phyloP scores from a whole-genome alignment of 805 yeast genomes.

The Candida railenensis region DNA sequence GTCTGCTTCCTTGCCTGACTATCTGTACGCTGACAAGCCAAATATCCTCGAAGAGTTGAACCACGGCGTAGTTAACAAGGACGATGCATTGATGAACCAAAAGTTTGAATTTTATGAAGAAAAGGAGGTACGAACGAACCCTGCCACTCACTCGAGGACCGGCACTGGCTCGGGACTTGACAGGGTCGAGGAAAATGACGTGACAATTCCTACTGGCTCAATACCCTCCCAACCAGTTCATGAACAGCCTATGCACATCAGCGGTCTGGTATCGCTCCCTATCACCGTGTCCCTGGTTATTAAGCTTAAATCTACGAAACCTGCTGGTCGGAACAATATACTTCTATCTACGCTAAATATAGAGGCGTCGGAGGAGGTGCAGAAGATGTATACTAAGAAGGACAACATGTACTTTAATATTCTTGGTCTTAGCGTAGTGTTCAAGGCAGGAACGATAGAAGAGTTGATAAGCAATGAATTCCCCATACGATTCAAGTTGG shows the following conservation, averaged over 20 bases:
- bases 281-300: constrained; percentile 42
- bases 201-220: neutral
- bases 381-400: constrained; percentile 10
- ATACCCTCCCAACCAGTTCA: neutral
- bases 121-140: neutral
- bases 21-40: neutral
- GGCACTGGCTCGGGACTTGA: neutral
- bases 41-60: constrained; percentile 1
- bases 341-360: constrained; percentile 49
- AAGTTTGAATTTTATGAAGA: neutral
- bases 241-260: neutral
- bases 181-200: neutral
- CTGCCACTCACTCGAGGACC: neutral
- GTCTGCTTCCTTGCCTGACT: neutral
- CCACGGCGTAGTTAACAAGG: neutral
- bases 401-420: constrained; percentile 20
- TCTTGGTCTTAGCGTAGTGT: constrained; percentile 20
- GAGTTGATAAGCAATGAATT: constrained; percentile 17
- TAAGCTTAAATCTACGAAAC: constrained; percentile 45
- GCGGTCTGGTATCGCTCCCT: constrained; percentile 16
- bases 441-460: constrained; percentile 26
- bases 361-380: constrained; percentile 44
- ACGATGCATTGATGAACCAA: neutral
- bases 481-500: constrained; percentile 25
- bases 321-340: constrained; percentile 46